Evolutionary conservation across 163 green algal species (phyloP), one percentile per base, ranked within the genome.

Genomic region (Scenedesmus sp.): DNA sequence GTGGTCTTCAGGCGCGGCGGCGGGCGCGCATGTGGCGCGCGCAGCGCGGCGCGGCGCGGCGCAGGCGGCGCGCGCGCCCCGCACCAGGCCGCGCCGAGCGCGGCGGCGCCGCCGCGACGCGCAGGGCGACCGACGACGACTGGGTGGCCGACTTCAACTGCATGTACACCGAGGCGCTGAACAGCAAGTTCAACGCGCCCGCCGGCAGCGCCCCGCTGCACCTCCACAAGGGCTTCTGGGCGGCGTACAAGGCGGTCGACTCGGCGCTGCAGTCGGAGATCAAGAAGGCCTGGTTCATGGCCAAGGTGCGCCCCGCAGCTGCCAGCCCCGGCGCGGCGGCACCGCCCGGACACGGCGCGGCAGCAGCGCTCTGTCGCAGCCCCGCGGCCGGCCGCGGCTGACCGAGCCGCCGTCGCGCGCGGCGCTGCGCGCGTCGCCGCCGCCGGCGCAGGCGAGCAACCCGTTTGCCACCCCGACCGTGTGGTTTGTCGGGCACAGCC

Each of bases 161-260:
- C 69, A 51, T 77, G 36, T 77, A 77, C 54, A 67, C 53, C 18
- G 54, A 67, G 13, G 69, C 66, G 20, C 17, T 77, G 28, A 24
- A 45, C 28, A 63, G 47, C 9, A 33, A 34, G 26, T 60, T 77
- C 36, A 57, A 67, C 22, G 69, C 34, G 18, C 69, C 69, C 7
- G 20, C 60, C 20, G 34, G 34, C 20, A 24, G 31, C 53, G 54
- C 44, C 10, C 66, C 66, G 54, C 20, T 77, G 24, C 69, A 77
- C 34, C 42, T 77, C 53, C 69, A 77, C 42, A 77, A 67, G 39
- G 69, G 69, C 53, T 77, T 77, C 34, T 77, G 69, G 69, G 33
- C 24, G 34, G 69, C 69, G 10, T 77, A 66, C 42, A 67, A 67
- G 13, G 69, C 34, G 15, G 54, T 77, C 3, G 69, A 67, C 15